Evolutionary conservation across 2,329 filamentous ascomycete genomes (phyloP).

Genomic region (Tolypocladium amazonense): DNA sequence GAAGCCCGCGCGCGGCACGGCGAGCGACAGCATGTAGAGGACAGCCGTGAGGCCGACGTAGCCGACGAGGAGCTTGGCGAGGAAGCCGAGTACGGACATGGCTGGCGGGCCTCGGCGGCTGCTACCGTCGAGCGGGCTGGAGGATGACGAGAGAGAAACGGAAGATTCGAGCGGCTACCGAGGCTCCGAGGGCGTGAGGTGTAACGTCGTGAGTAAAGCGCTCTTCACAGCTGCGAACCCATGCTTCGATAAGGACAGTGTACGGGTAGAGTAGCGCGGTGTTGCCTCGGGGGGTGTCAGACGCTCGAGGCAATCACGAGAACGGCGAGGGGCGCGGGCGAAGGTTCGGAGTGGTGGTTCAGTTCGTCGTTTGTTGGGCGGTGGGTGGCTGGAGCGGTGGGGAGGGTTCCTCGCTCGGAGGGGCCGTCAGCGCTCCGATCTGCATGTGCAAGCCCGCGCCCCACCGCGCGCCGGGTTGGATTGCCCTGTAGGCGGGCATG

Average conservation of each 20-base stretch:
- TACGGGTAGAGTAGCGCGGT: background rate
- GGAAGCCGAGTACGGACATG: constrained; percentile 26
- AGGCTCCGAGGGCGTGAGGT: background rate
- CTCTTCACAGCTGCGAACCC: background rate
- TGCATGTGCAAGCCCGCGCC: no score
- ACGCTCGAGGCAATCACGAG: background rate
- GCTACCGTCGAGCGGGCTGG: background rate
- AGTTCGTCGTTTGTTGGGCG: background rate
- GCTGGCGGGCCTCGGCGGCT: constrained; percentile 3
- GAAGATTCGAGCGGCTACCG: no score
- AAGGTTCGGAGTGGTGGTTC: background rate
- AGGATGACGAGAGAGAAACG: no score
- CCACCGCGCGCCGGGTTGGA: no score
- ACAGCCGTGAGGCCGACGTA: constrained; percentile 39
- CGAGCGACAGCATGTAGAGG: constrained; percentile 53
- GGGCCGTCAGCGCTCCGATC: background rate
- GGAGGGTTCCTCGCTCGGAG: background rate
- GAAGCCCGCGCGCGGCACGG: constrained; percentile 52
- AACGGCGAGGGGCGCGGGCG: background rate
- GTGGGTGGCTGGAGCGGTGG: background rate
- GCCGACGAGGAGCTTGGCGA: constrained; percentile 37
- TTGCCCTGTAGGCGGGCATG: no score
- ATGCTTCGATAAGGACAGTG: background rate
- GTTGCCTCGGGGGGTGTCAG: background rate
- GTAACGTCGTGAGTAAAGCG: background rate